A percentile compares a stretch with the other conserved stretches of the same genome.
Evolutionary conservation across 1,284 basidiomycete species (phyloP).

Genomic region (Tilletia caries): DNA sequence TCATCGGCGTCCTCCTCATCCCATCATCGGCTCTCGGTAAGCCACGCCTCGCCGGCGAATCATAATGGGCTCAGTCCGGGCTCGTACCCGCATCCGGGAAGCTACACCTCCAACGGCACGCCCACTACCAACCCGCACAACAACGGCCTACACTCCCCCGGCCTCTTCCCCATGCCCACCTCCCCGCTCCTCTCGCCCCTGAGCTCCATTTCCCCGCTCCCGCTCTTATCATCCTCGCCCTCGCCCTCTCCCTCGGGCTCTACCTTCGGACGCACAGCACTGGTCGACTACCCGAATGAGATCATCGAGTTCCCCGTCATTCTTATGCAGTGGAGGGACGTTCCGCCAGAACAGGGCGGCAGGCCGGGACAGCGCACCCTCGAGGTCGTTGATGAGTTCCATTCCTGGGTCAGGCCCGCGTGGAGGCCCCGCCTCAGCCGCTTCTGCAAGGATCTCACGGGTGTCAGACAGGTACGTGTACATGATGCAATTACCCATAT

Average conservation of each 20-base stretch:
- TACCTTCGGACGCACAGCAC: neutral
- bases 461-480: slow-evolving; percentile 78
- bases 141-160: neutral
- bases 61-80: neutral
- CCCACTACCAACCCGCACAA: neutral
- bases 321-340: slow-evolving; percentile 68
- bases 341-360: slow-evolving; percentile 21
- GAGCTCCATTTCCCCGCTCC: neutral
- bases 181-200: slow-evolving; percentile 8
- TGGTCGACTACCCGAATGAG: slow-evolving; percentile 76
- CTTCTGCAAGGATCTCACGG: slow-evolving; percentile 83
- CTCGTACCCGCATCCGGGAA: neutral
- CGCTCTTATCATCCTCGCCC: neutral
- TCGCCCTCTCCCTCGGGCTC: neutral
- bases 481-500: too few species aligned
- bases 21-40: neutral
- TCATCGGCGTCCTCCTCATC: neutral
- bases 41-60: neutral
- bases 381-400: slow-evolving; percentile 73
- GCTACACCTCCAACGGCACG: neutral
- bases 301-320: slow-evolving; percentile 81
- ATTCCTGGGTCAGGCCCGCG: slow-evolving; percentile 79
- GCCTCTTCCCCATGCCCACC: neutral
- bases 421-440: slow-evolving; percentile 76
- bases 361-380: slow-evolving; percentile 53